Percentiles rank a stretch among this genome's conserved stretches.
Evolutionary conservation across 176 grass and related monocot genomes (phyloP).

Genomic region (Tuctoria greenei): DNA sequence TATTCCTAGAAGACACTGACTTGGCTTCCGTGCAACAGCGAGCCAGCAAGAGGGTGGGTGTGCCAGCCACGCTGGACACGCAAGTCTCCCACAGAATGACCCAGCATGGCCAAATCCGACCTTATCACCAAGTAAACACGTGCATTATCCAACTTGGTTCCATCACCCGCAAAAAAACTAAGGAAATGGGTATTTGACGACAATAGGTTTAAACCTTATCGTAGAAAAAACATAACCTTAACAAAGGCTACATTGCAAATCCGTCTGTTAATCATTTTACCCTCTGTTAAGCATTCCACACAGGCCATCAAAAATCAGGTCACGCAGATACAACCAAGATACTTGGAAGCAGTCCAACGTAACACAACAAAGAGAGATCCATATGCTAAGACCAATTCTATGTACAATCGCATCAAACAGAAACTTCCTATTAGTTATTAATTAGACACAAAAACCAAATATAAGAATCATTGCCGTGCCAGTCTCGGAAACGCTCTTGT

Average conservation of each 20-base stretch:
- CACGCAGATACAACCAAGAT: not conserved
- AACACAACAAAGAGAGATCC: conserved; percentile 23
- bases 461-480: not conserved
- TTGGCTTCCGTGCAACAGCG: no score
- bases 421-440: conserved; percentile 25
- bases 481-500: not conserved
- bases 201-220: not conserved
- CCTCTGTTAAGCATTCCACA: not conserved
- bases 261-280: not conserved
- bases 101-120: no score
- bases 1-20: no score
- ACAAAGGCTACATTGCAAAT: conserved; percentile 15
- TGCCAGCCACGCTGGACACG: no score
- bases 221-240: not conserved
- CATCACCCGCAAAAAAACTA: not conserved
- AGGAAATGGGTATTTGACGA: not conserved
- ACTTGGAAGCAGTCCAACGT: conserved; percentile 9
- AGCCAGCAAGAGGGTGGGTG: no score
- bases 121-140: no score
- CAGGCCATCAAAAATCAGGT: conserved; percentile 23
- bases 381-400: conserved; percentile 33
- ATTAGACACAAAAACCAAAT: conserved; percentile 13
- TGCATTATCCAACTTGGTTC: not conserved
- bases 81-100: no score
- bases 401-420: conserved; percentile 42